Base-by-base conservation (phyloP, 331 rosid species). In the Pyrus hybrid region DNA sequence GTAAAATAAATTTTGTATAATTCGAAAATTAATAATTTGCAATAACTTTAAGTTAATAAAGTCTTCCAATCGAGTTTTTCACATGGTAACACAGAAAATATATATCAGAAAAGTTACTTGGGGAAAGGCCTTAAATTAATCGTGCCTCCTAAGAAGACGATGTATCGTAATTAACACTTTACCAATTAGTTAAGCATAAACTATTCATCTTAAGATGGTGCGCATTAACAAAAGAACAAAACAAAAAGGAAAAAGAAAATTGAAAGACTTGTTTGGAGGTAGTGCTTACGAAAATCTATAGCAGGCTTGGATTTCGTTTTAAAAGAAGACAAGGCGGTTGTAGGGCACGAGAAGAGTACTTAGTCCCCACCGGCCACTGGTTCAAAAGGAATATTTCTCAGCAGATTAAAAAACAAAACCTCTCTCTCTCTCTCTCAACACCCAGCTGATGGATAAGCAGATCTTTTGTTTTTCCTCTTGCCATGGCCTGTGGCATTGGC, bases 331-430 rank as follows among this genome's bases (percentile, higher is more conserved):
- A 32, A 65, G 5, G 30, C 29, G 72, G 28, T 63, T 75, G 66
- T 23, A 75, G 54, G 72, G 25, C 66, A 75, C 65, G 22, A 30
- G 65, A 65, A 65, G 45, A 64, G 28, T 25, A 65, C 66, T 6
- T 6, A 49, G 72, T 25, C 79, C 73, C 79, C 67, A 62, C 33
- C 8, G 35, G 20, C 32, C 78, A 64, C 72, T 37, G 62, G 41
- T 47, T 25, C 53, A 20, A 75, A 64, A 66, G 23, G 26, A 66
- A 25, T 30, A 72, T 33, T 47, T 57, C 16, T 47, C 43, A 57
- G 26, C 60, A 21, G 22, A 8, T 54, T 10, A 54, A 20, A 7
- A 54, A 20, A 54, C 23, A 20, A 3, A 54, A 54, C 12, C 22
- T 70, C 22, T 29, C 45, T 28, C 73, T 35, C 57, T 26, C n/a